A percentile compares a stretch with the other conserved stretches of the same genome.
Conservation (phyloP, 116 monocot genomes). For the Iris pallida region DNA sequence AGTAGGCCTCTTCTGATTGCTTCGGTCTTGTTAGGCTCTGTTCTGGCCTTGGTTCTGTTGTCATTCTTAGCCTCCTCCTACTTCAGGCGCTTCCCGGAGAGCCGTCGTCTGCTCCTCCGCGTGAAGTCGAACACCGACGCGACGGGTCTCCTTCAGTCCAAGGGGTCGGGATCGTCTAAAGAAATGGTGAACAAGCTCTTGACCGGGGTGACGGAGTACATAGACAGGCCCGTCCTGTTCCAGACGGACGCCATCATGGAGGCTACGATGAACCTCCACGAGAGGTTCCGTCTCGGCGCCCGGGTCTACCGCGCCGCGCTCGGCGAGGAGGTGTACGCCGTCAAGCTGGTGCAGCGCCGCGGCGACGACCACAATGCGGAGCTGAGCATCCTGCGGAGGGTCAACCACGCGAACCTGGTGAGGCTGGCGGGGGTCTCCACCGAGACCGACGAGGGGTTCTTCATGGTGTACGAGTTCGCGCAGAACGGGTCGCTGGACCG, state of each 20-base stretch:
- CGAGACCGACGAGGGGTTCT: slow-evolving; percentile 10
- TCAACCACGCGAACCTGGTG: slow-evolving; percentile 41
- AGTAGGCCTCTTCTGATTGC: slow-evolving; percentile 1
- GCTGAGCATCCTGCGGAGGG: slow-evolving; percentile 23
- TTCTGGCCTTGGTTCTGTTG: slow-evolving; percentile 10
- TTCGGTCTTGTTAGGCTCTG: neutral
- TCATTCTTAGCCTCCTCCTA: slow-evolving; percentile 3
- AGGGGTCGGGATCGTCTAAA: too few species aligned
- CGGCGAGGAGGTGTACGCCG: slow-evolving; percentile 25
- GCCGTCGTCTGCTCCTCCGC: neutral
- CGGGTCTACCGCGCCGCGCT: slow-evolving; percentile 28
- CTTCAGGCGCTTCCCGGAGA: neutral
- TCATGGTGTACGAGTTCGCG: slow-evolving; percentile 33
- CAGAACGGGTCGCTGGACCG: slow-evolving; percentile 39
- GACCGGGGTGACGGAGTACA: slow-evolving; percentile 27
- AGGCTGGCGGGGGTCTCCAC: slow-evolving; percentile 30
- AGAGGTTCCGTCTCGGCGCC: slow-evolving; percentile 14
- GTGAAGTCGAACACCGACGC: slow-evolving; percentile 1
- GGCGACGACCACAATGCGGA: slow-evolving; percentile 22
- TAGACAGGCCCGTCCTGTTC: slow-evolving; percentile 29
- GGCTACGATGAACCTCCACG: slow-evolving; percentile 31
- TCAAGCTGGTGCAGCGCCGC: slow-evolving; percentile 17
- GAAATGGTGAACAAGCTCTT: too few species aligned
- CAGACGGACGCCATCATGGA: slow-evolving; percentile 16
- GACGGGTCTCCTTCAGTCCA: neutral